phyloP scores from a whole-genome alignment of 2,329 filamentous ascomycete genomes.

The Xylariaceae sp. region DNA sequence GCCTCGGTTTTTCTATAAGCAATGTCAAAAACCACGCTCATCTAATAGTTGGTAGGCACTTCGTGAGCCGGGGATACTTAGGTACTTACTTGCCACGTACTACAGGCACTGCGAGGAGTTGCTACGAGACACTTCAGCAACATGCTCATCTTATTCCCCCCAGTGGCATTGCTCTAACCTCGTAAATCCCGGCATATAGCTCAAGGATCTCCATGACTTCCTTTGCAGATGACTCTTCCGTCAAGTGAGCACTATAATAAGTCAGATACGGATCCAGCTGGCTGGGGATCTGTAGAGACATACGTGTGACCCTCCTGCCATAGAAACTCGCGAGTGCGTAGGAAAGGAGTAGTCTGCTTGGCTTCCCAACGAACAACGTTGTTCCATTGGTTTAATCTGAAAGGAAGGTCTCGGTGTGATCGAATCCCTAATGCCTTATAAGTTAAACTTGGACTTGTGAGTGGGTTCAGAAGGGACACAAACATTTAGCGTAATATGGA shows the following conservation, averaged over 20 bases:
- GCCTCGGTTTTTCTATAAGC: conserved; percentile 76
- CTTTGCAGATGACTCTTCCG: conserved; percentile 71
- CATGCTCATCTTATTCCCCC: background rate
- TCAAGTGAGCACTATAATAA: conserved; percentile 70
- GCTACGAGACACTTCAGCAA: conserved; percentile 24
- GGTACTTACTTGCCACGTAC: conserved; percentile 63
- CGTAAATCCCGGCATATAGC: conserved; percentile 86
- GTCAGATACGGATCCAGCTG: background rate
- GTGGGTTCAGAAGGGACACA: background rate
- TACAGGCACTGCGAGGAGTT: conserved; percentile 90
- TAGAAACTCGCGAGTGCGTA: conserved; percentile 89
- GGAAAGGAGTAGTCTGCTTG: conserved; percentile 84
- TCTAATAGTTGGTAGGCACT: background rate
- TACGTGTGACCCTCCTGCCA: conserved; percentile 91
- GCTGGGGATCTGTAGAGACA: background rate
- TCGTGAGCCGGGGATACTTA: too few species aligned
- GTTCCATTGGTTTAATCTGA: conserved; percentile 98
- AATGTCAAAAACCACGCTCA: background rate
- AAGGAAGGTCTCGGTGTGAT: conserved; percentile 88
- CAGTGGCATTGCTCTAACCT: conserved; percentile 34
- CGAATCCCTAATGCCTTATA: conserved; percentile 57
- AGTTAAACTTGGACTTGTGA: too few species aligned
- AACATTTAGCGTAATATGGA: conserved; percentile 21
- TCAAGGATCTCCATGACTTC: conserved; percentile 94
- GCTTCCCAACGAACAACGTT: conserved; percentile 91